Evolutionary conservation across 1,139 yeast species (phyloP).

Genomic region (Citeromyces siamensis): DNA sequence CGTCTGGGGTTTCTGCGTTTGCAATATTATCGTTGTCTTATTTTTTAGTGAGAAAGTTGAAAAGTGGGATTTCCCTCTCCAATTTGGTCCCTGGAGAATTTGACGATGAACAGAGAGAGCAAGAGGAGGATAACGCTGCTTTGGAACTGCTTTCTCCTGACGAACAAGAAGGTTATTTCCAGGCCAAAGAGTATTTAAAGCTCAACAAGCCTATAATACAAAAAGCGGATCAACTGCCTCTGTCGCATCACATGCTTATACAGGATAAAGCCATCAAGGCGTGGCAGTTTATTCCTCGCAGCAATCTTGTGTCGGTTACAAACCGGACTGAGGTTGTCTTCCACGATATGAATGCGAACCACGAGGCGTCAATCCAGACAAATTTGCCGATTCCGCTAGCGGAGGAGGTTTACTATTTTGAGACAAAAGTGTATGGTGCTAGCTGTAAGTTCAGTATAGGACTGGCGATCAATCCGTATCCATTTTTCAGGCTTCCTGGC

Average conservation of each 20-base stretch:
- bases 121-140: slow-evolving; percentile 51
- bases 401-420: slow-evolving; percentile 87
- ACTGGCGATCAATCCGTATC: slow-evolving; percentile 37
- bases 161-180: slow-evolving; percentile 72
- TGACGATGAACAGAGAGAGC: slow-evolving; percentile 53
- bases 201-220: slow-evolving; percentile 40
- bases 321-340: slow-evolving; percentile 74
- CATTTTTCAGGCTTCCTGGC: slow-evolving; percentile 49
- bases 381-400: slow-evolving; percentile 79
- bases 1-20: slow-evolving; percentile 1
- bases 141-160: slow-evolving; percentile 53
- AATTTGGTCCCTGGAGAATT: slow-evolving; percentile 38
- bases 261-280: slow-evolving; percentile 92
- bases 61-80: slow-evolving; percentile 17
- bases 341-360: slow-evolving; percentile 34
- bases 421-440: slow-evolving; percentile 53
- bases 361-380: slow-evolving; percentile 70
- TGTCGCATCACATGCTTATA: slow-evolving; percentile 43
- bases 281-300: slow-evolving; percentile 80
- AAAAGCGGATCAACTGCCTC: slow-evolving; percentile 27
- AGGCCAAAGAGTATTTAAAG: slow-evolving; percentile 45
- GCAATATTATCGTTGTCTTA: neutral
- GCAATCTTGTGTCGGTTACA: slow-evolving; percentile 45
- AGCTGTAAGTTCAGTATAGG: slow-evolving; percentile 33
- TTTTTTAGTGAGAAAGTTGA: neutral